Evolutionary conservation across 148 eudicot species (phyloP).

Genomic region (Polygonum maritimum): DNA sequence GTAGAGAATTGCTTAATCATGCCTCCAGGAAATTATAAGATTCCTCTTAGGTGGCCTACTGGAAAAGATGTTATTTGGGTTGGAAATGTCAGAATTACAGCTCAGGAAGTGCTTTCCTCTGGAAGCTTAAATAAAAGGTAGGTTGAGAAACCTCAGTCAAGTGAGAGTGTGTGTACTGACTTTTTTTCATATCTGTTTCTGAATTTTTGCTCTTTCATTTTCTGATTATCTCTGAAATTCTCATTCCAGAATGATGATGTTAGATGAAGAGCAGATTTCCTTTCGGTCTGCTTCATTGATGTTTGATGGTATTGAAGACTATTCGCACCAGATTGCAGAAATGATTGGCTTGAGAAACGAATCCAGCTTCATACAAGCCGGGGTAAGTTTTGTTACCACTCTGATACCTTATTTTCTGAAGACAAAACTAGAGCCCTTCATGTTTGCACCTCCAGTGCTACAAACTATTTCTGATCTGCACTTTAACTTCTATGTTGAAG

Average conservation of each 20-base stretch:
- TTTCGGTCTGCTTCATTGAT: conserved; percentile 74
- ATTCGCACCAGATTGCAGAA: conserved; percentile 97
- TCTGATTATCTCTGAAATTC: conserved; percentile 4
- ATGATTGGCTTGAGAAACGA: conserved; percentile 94
- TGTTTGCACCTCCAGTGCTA: neutral
- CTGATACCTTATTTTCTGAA: neutral
- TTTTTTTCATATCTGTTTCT: conserved; percentile 9
- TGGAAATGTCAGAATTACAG: conserved; percentile 87
- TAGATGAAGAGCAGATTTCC: conserved; percentile 92
- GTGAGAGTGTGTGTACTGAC: neutral
- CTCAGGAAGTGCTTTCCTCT: conserved; percentile 91
- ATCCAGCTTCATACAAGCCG: conserved; percentile 76
- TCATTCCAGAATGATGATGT: conserved; percentile 89
- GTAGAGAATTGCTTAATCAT: conserved; percentile 59
- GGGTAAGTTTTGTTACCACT: conserved; percentile 42
- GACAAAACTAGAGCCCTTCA: neutral
- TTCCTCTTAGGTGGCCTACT: conserved; percentile 93
- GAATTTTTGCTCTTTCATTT: neutral
- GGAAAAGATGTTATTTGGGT: conserved; percentile 97
- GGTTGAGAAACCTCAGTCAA: conserved; percentile 2
- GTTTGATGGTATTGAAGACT: conserved; percentile 89
- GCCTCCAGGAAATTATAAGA: conserved; percentile 64
- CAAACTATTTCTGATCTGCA: neutral
- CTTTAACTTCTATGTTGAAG: neutral
- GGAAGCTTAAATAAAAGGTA: conserved; percentile 98